Evolutionary conservation across 2,329 filamentous ascomycete genomes (phyloP), one percentile per base, ranked within the genome.

Genomic region (Fusarium sp.): DNA sequence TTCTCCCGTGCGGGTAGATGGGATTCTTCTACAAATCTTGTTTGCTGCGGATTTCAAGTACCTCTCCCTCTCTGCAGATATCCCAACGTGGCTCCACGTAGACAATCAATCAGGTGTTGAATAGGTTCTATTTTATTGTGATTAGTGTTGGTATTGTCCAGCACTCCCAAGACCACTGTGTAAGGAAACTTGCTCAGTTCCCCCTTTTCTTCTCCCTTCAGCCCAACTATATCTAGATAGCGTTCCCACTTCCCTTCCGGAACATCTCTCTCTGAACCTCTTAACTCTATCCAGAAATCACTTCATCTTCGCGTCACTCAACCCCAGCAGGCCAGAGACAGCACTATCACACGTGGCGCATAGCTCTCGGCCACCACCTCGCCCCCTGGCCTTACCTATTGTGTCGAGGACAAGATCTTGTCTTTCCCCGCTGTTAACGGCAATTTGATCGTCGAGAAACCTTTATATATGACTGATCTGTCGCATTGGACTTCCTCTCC

Each of bases 261-360:
- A 24, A 41, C 45, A 31, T 30, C 33, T 47, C 45, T 53, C 44
- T 48, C 31, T 26, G 6, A 33, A 53, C 54, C 47, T 58, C 18
- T 35, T 58, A 72, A 51, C 64, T 70, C 45, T 45, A 65, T 60
- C 56, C 28, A 58, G 47, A 31, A 38, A 51, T 61, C 61, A n/a
- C 55, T 45, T 58, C 45, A 39, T 55, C 42, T 48, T 65, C 61
- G 48, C 60, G 53, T 62, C 57, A 55, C 45, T 36, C 53, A 54
- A 42, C 41, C 61, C 33, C 53, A 45, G 35, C 50, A 53, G 64
- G 53, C 35, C 65, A 70, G 38, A 50, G 44, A 63, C 65, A 63
- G 68, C 55, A 51, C 56, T 58, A 39, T 50, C 53, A 41, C 54
- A 54, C 35, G 72, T 75, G 72, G 72, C 72, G 72, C 61, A 75